Evolutionary conservation across 257 asterid genomes (phyloP).

Genomic region (Solanum etuberosum): DNA sequence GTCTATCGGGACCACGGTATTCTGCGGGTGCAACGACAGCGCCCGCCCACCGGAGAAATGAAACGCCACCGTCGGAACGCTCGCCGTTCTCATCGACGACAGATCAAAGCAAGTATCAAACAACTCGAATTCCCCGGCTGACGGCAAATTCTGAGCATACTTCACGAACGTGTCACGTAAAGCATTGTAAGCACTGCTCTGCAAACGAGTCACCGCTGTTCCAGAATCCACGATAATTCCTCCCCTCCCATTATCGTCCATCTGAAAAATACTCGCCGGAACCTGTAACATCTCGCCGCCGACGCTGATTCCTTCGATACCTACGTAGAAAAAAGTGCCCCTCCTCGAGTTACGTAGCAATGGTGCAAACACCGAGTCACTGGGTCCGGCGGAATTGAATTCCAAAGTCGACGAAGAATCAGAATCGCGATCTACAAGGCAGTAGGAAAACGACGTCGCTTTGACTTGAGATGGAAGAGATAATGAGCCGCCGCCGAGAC

Average conservation of each 20-base stretch:
- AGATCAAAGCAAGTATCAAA: constrained; percentile 3
- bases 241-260: not conserved
- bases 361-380: not conserved
- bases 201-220: not conserved
- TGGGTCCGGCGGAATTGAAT: not conserved
- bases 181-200: not conserved
- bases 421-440: not conserved
- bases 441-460: constrained; percentile 8
- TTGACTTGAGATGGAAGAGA: constrained; percentile 2
- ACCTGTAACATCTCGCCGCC: not conserved
- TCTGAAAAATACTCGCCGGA: not conserved
- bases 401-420: constrained; percentile 3
- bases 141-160: not conserved
- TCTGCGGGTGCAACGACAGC: not conserved
- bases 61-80: not conserved
- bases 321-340: not conserved
- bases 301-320: constrained; percentile 3
- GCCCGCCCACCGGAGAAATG: not conserved
- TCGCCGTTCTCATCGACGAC: not conserved
- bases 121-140: not conserved
- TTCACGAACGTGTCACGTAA: not conserved
- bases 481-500: not conserved
- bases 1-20: not conserved
- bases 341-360: not conserved
- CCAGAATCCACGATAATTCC: constrained; percentile 13